Evolutionary conservation across 2,329 filamentous ascomycete genomes (phyloP), one percentile per base, ranked within the genome.

Genomic region (Rutstroemia sp.): DNA sequence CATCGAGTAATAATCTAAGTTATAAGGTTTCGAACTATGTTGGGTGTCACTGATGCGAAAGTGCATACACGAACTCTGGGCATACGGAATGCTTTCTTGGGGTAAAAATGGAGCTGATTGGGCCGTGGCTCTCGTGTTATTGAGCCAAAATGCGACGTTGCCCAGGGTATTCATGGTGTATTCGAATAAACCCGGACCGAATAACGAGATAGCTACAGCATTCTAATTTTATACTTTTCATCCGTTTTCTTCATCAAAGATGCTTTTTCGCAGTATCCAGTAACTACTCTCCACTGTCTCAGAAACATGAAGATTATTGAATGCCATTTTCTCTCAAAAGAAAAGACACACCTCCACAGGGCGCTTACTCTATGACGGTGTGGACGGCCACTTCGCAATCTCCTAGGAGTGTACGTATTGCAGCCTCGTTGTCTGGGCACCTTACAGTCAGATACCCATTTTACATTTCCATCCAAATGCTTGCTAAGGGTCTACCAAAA

Each of bases 31-130:
- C 42, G 16, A n/a, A 27, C 27, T 38, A 21, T n/a, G 19, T 49
- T 9, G 14, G 3, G 47, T 42, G 4, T 30, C 8, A 42, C n/a
- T 42, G 52, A 54, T 54, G 48, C 49, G 23, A 23, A 47, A 44
- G 40, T 44, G 40, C 40, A 44, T 55, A 51, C 53, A 55, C 53
- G 53, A 55, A 44, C 23, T 36, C 47, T 45, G 27, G 46, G 38
- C 38, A 51, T 45, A 25, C 46, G 9, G 9, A 51, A 55, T 23
- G 25, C 6, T 34, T 19, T 25, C 30, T 23, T 30, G 34, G 5
- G 30, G 14, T 39, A 8, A 48, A 8, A 30, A 54, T 23, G 23
- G 23, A 34, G 39, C 40, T 45, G 30, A n/a, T 38, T 38, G 17
- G 45, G 17, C 23, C 12, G 38, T 55, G 25, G n/a, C 12, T 54